A percentile compares a stretch with the other conserved stretches of the same genome.
phyloP scores from a whole-genome alignment of 1,284 basidiomycete species.

The Stereum hirsutum region DNA sequence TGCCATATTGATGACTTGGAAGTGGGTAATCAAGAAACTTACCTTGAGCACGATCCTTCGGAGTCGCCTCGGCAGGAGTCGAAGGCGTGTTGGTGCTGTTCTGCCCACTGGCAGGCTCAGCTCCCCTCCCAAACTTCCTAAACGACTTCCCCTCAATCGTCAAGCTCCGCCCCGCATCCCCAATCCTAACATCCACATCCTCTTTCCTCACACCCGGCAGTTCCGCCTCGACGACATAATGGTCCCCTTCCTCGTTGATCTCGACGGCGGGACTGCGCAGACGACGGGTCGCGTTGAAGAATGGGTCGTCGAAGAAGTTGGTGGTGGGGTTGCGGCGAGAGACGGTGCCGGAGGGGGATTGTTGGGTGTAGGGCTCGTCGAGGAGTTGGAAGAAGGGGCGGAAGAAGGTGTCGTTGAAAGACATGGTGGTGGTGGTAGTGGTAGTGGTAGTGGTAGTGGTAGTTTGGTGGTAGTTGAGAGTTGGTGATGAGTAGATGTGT shows the following conservation, averaged over 20 bases:
- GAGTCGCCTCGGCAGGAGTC: not conserved
- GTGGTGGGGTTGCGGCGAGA: slow-evolving; percentile 19
- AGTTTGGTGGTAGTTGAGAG: no score
- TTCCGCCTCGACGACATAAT: slow-evolving; percentile 66
- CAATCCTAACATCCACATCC: slow-evolving; percentile 60
- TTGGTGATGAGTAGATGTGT: no score
- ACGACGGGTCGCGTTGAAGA: slow-evolving; percentile 27
- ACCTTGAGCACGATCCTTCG: no score
- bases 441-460: no score
- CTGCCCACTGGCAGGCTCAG: no score
- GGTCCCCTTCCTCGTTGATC: slow-evolving; percentile 53
- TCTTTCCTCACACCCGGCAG: slow-evolving; percentile 74
- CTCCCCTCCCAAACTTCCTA: no score
- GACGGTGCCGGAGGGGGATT: slow-evolving; percentile 26
- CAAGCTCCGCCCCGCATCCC: slow-evolving; percentile 58
- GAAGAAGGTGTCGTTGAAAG: slow-evolving; percentile 56
- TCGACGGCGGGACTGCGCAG: slow-evolving; percentile 52
- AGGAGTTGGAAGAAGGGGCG: slow-evolving; percentile 66
- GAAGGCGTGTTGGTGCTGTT: slow-evolving; percentile 3
- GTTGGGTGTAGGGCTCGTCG: slow-evolving; percentile 48
- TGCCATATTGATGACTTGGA: no score
- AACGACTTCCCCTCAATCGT: slow-evolving; percentile 68
- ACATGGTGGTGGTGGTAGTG: no score
- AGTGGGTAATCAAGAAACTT: no score
- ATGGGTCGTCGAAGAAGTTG: slow-evolving; percentile 40